phyloP scores from a whole-genome alignment of 2,329 filamentous ascomycete species.

The Phymatotrichopsis omnivora region DNA sequence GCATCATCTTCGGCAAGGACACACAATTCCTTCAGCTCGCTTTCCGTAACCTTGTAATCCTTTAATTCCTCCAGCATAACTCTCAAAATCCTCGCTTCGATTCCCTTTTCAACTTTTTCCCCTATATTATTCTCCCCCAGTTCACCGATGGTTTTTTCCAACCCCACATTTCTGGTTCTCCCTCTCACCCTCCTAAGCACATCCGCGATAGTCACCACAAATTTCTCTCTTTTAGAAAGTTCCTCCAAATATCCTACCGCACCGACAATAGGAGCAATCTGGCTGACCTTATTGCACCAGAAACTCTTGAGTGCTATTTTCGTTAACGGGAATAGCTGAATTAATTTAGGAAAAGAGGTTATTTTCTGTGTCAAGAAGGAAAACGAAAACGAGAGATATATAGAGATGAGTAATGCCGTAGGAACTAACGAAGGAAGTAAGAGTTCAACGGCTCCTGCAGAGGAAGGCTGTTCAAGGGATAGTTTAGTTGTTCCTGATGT shows the following conservation, averaged over 20 bases:
- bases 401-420: constrained; percentile 4
- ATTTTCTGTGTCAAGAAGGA: not conserved
- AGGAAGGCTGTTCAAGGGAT: no score
- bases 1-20: not conserved
- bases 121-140: not conserved
- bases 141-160: not conserved
- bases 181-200: constrained; percentile 3
- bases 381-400: constrained; percentile 8
- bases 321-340: constrained; percentile 3
- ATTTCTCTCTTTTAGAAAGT: constrained; percentile 7
- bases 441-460: constrained; percentile 10
- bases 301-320: constrained; percentile 9
- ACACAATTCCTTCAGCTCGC: not conserved
- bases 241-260: constrained; percentile 12
- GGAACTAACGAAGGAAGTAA: constrained; percentile 5
- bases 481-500: no score
- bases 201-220: constrained; percentile 8
- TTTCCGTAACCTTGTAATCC: not conserved
- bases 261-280: constrained; percentile 14
- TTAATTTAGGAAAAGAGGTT: not conserved
- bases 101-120: no score
- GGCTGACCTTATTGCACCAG: constrained; percentile 6
- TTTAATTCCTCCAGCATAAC: constrained; percentile 7
- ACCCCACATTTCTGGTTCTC: not conserved
- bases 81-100: constrained; percentile 1